Base-by-base conservation (phyloP, 768 basidiomycete species). In the Phlebiopsis gigantea region DNA sequence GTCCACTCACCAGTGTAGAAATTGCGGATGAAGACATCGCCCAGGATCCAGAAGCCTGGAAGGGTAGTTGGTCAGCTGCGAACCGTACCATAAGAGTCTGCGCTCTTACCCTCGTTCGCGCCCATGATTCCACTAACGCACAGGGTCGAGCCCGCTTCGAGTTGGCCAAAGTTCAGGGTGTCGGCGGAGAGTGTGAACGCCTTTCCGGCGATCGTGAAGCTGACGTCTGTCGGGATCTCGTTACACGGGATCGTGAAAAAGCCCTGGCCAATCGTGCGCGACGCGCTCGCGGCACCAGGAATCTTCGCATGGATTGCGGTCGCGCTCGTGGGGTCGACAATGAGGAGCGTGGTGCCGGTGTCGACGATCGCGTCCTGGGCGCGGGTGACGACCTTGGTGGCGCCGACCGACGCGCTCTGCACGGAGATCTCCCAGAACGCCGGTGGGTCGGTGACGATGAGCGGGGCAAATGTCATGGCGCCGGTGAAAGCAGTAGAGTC, bases 401-500 rank as follows among this genome's bases (percentile, higher is more conserved):
- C 47, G 19, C 62, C 60, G 5, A 63, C 49, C 12, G 25, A 39
- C 5, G 62, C 30, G 21, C 57, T 58, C 5, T 57, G 60, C 25
- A 51, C 49, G 26, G 50, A 44, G 34, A 65, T 55, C 58, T 71
- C 63, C 70, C 70, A 70, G 63, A 65, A 69, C 9, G 45, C 53
- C 9, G 43, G 66, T 57, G 56, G 57, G 41, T 61, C 50, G 2
- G 60, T 62, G 28, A 68, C 65, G 26, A 56, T 67, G 39, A 78
- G 69, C 17, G 68, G 66, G 10, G 62, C 63, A 26, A 74, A 76
- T 17, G 75, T 75, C 62, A 82, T 66, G 2, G 64, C 61, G 14
- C 77, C 79, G 14, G 75, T 75, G 68, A 78, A 84, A 57, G 76
- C 66, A 12, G 63, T 59, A 2, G 62, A 61, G 66, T 87, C 75